Conservation (phyloP, 192 early-diverging fungal species). For the Lobosporangium transversale region DNA sequence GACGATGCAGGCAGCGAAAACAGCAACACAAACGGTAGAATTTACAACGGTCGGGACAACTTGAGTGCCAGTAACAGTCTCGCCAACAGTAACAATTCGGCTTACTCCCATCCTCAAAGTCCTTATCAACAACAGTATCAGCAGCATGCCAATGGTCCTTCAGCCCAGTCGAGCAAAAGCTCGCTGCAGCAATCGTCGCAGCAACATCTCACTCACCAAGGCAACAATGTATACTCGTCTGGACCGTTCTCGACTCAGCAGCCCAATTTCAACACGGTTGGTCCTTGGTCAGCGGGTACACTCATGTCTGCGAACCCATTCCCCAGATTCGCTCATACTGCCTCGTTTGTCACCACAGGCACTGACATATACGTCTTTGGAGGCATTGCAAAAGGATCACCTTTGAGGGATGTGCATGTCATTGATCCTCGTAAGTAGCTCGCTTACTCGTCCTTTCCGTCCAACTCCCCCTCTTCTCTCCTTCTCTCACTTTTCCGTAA, state of each 20-base stretch:
- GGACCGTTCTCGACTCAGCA: conserved; percentile 32
- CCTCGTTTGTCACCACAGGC: conserved; percentile 25
- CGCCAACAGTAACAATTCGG: conserved; percentile 22
- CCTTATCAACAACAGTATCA: conserved; percentile 13
- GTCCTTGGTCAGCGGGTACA: conserved; percentile 23
- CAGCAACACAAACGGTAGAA: conserved; percentile 6
- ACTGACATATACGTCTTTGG: conserved; percentile 55
- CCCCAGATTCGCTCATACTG: conserved; percentile 49
- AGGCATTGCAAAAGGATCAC: conserved; percentile 47
- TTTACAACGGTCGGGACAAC: conserved; percentile 12
- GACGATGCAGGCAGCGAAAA: conserved; percentile 5
- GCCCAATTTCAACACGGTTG: conserved; percentile 2
- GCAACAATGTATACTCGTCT: conserved; percentile 8
- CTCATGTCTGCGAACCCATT: conserved; percentile 54
- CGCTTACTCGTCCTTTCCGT: not conserved
- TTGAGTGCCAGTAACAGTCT: conserved; percentile 16
- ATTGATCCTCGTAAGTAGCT: conserved; percentile 52
- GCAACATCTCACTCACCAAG: not conserved
- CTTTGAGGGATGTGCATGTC: conserved; percentile 50
- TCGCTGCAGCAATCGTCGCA: conserved; percentile 15
- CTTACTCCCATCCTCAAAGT: conserved; percentile 7
- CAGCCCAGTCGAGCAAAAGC: conserved; percentile 16
- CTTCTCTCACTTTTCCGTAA: too few relatives aligned
- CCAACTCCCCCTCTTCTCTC: too few relatives aligned
- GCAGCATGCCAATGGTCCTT: conserved; percentile 10